Evolutionary conservation across 345 rosid species (phyloP), one percentile per base, ranked within the genome.

Genomic region (Raphanus raphanistrum): DNA sequence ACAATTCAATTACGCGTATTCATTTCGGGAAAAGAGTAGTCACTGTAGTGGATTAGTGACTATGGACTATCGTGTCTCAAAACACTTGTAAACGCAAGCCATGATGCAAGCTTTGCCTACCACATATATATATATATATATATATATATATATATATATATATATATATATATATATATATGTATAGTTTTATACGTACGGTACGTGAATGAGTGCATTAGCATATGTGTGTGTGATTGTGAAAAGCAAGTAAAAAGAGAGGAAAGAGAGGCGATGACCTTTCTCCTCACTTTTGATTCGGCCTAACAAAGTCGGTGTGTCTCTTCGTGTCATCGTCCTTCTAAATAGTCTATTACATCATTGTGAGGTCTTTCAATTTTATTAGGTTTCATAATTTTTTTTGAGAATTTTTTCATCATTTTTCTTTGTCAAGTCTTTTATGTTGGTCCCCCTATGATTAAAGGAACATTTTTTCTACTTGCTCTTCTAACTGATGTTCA

Each of bases 291-390:
- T 45, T 67, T 79, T 32, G 73, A 73, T 64, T 73, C 69, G 70
- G 74, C 82, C 77, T 73, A 79, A 67, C 55, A 67, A 72, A 79
- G 82, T 79, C 74, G 74, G 74, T 67, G 77, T 67, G 74, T 79
- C 70, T 50, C 74, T 79, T 52, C 81, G 57, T 78, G 81, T 66
- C 76, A 66, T 72, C 78, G 65, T 73, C 77, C 73, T 72, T 55
- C 6, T 71, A 70, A 59, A 71, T 65, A 65, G 72, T 77, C 72
- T 78, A 32, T 61, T 67, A 48, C 28, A 79, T 73, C 74, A 67
- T 79, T 67, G 65, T 60, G 29, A 79, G 32, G 82, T 67, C 13
- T 61, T 68, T 45, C 33, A 43, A 67, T 8, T 48, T 79, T 10
- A 45, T 78, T 78, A 59, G 57, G 74, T 71, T 21, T 72, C 43